phyloP scores from a whole-genome alignment of 2,329 filamentous ascomycete genomes.

The Phaeophleospora eucalypticola region DNA sequence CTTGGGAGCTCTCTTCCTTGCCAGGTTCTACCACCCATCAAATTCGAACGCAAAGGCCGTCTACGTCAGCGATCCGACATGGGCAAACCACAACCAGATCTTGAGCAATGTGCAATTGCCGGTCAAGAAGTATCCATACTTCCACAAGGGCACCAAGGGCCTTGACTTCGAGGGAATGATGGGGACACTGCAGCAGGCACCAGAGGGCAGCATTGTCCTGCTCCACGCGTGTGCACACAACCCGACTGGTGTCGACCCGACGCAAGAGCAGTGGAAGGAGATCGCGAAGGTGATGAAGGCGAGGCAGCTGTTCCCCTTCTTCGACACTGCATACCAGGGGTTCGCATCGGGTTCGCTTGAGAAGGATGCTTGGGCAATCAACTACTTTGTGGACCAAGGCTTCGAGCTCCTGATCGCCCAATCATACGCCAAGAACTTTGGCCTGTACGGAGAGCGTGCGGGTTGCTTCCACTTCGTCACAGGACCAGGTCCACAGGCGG shows the following conservation, averaged over 20 bases:
- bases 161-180: conserved; percentile 92
- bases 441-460: conserved; percentile 91
- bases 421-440: conserved; percentile 58
- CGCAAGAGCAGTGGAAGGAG: conserved; percentile 88
- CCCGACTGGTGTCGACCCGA: conserved; percentile 94
- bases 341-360: conserved; percentile 89
- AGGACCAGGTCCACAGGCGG: conserved; percentile 63
- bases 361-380: conserved; percentile 84
- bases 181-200: conserved; percentile 63
- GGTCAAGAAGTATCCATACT: conserved; percentile 87
- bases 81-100: conserved; percentile 99
- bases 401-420: conserved; percentile 60
- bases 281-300: conserved; percentile 71
- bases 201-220: conserved; percentile 77
- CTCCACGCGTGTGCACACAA: conserved; percentile 97
- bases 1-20: conserved; percentile 86
- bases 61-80: conserved; percentile 93
- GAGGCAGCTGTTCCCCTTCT: conserved; percentile 92
- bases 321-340: conserved; percentile 95
- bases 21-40: conserved; percentile 72
- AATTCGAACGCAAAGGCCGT: conserved; percentile 62
- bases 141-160: conserved; percentile 79
- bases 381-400: conserved; percentile 89
- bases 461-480: conserved; percentile 95
- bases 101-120: conserved; percentile 82